Evolutionary conservation across 169 alveolate genomes (phyloP).

Genomic region (Plasmodium ovale): DNA sequence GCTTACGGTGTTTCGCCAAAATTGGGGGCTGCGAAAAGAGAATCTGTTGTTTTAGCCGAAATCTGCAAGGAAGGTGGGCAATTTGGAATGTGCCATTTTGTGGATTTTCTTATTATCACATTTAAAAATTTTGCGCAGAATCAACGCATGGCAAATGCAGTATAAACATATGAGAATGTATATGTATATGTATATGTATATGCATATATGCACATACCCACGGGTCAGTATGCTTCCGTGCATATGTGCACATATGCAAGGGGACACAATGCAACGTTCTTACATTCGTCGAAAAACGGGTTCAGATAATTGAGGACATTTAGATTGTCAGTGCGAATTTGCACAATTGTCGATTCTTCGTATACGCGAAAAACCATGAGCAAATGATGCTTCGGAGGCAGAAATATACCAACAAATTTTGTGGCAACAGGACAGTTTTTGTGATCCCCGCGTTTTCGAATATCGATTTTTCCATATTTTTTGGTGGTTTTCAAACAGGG

Average conservation of each 20-base stretch:
- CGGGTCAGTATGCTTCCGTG: too few species aligned
- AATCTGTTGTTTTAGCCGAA: too few species aligned
- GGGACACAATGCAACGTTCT: not conserved
- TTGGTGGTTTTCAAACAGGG: not conserved
- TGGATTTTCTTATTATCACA: too few species aligned
- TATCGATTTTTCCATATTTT: conserved; percentile 3
- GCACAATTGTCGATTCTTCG: conserved; percentile 41
- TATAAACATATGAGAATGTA: not conserved
- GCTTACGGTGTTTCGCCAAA: too few species aligned
- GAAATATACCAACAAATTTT: conserved; percentile 56
- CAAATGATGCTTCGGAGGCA: conserved; percentile 68
- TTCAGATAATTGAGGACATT: conserved; percentile 43
- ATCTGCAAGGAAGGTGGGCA: too few species aligned
- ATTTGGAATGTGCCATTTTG: too few species aligned
- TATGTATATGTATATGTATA: not conserved
- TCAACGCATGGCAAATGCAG: too few species aligned
- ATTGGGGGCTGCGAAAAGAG: too few species aligned
- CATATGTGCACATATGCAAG: not conserved
- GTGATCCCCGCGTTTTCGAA: not conserved
- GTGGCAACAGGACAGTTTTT: not conserved
- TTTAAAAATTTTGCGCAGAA: too few species aligned
- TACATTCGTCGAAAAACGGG: conserved; percentile 65
- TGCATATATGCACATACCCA: too few species aligned
- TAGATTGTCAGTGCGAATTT: conserved; percentile 68
- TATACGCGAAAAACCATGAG: conserved; percentile 58